A percentile compares a stretch with the other conserved stretches of the same genome.
Conservation (phyloP, 805 yeast species). For the Tetrapisispora fleetii region DNA sequence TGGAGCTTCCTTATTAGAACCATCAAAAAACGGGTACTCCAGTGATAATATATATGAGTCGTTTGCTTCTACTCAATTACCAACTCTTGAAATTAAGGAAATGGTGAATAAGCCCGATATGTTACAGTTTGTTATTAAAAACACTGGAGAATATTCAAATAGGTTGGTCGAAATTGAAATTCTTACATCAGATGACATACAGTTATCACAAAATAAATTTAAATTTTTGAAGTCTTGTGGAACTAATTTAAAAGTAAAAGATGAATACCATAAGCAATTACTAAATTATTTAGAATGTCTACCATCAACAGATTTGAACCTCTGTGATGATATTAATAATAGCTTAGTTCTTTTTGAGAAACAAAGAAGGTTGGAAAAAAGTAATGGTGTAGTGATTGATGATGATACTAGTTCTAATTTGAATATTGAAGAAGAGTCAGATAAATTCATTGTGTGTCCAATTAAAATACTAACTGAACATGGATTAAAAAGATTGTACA, state of each 20-base stretch:
- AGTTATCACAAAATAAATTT: neutral
- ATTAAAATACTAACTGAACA: neutral
- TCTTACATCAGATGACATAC: neutral
- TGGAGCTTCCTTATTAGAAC: neutral
- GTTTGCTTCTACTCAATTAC: neutral
- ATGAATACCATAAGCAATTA: neutral
- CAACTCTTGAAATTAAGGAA: neutral
- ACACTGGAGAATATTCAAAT: neutral
- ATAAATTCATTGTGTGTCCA: neutral
- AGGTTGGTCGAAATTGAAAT: neutral
- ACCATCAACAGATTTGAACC: neutral
- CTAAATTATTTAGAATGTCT: neutral
- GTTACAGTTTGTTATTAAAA: neutral
- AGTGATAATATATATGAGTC: neutral
- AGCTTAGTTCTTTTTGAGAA: neutral
- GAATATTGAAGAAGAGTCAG: neutral
- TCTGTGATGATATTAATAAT: neutral
- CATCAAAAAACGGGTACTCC: neutral
- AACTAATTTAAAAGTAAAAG: neutral
- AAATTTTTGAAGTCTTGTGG: neutral
- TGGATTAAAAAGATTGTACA: neutral
- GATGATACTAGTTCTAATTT: neutral
- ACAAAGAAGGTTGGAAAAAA: neutral
- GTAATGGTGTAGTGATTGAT: neutral
- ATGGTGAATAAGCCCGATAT: neutral